Evolutionary conservation across 352 stramenopile genomes (phyloP).

Genomic region (Elongisporangium prolatum): DNA sequence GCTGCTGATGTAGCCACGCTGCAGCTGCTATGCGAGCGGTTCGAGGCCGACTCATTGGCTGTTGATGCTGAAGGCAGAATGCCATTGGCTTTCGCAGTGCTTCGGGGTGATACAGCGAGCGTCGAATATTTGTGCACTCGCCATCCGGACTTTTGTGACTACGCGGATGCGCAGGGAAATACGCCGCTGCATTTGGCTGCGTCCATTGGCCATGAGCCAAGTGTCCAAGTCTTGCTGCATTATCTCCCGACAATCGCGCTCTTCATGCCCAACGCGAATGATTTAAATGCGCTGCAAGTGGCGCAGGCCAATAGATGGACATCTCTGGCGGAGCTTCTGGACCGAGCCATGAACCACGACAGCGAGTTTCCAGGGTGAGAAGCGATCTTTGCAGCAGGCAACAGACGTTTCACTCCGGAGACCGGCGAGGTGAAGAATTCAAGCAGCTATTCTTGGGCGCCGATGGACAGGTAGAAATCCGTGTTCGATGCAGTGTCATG

Average conservation of each 20-base stretch:
- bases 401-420: neutral
- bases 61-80: constrained; percentile 52
- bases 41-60: constrained; percentile 42
- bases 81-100: constrained; percentile 56
- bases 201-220: constrained; percentile 29
- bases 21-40: constrained; percentile 29
- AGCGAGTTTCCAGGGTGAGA: neutral
- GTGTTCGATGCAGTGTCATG: neutral
- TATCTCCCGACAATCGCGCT: constrained; percentile 42
- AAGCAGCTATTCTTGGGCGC: neutral
- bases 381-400: neutral
- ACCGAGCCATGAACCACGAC: constrained; percentile 10
- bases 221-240: constrained; percentile 26
- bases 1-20: constrained; percentile 31
- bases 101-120: constrained; percentile 42
- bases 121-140: constrained; percentile 44
- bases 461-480: neutral
- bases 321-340: constrained; percentile 19
- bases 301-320: constrained; percentile 25
- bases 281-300: constrained; percentile 33
- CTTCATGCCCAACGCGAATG: constrained; percentile 49
- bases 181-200: constrained; percentile 60
- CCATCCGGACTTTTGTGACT: constrained; percentile 65
- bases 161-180: constrained; percentile 57
- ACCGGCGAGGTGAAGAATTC: neutral